Evolutionary conservation across 805 yeast species (phyloP).

Genomic region (Pichia gijzeniarum): DNA sequence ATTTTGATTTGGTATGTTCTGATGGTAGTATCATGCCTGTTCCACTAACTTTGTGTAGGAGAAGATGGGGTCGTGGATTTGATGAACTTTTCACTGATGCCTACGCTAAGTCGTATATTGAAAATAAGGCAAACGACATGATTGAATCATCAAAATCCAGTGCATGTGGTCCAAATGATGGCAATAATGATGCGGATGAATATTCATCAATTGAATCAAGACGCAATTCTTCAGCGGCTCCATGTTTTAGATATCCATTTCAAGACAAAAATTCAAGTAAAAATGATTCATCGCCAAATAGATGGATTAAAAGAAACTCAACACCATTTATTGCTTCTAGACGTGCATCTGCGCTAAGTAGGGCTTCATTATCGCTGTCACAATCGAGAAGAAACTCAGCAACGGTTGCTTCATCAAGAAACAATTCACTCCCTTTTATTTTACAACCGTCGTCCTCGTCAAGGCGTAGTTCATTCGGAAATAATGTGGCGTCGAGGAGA

Average conservation of each 20-base stretch:
- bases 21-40: slow-evolving; percentile 65
- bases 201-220: slow-evolving; percentile 8
- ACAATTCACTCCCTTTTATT: slow-evolving; percentile 1
- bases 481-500: slow-evolving; percentile 14
- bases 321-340: slow-evolving; percentile 8
- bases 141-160: slow-evolving; percentile 1
- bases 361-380: slow-evolving; percentile 12
- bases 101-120: slow-evolving; percentile 51
- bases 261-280: slow-evolving; percentile 36
- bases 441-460: slow-evolving; percentile 1
- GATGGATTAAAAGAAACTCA: slow-evolving; percentile 12
- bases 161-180: slow-evolving; percentile 1
- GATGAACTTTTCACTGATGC: slow-evolving; percentile 55
- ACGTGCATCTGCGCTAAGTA: slow-evolving; percentile 14
- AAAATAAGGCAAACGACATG: slow-evolving; percentile 7
- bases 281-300: slow-evolving; percentile 1
- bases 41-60: slow-evolving; percentile 53
- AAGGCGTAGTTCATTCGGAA: slow-evolving; percentile 15
- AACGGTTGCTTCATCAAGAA: slow-evolving; percentile 1
- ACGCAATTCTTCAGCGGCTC: slow-evolving; percentile 28
- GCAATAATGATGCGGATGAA: slow-evolving; percentile 20
- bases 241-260: slow-evolving; percentile 64
- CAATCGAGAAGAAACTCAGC: slow-evolving; percentile 21
- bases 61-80: slow-evolving; percentile 74
- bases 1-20: slow-evolving; percentile 64